Base-by-base conservation (phyloP, 257 asterid genomes). In the Salvia splendens region DNA sequence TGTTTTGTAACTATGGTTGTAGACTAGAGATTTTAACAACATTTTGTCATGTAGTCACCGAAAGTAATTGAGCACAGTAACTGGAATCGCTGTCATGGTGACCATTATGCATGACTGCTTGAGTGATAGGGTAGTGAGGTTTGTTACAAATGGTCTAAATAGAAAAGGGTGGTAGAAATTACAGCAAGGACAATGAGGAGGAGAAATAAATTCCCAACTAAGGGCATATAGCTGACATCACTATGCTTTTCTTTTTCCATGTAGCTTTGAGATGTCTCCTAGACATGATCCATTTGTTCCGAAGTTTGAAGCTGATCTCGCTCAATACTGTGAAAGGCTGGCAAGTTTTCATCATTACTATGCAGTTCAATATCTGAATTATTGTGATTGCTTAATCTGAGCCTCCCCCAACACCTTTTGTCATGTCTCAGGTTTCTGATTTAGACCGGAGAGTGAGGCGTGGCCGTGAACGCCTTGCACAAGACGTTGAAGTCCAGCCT, bases 381-480 rank as follows among this genome's bases (percentile, higher is more conserved):
- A 20, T 14, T 58, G 59, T 65, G 15, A 53, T 65, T 38, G 41
- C 15, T 35, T 64, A 53, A 55, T 57, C 61, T 8, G 5, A 55
- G 36, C 20, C 43, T 61, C 60, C 12, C n/a, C 45, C 9, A 68
- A 14, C 49, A 48, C 57, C 4, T 10, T 3, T 52, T 60, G 2
- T 17, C 52, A 6, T 47, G 24, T 82, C 76, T 60, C 76, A 94
- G 99, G 97, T 94, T 69, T 79, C 82, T 71, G 99, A 94, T 77
- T 82, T 94, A 75, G 97, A 94, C 77, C 79, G 96, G 70, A 89
- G 87, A 84, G 96, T 94, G 57, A 91, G 85, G 84, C 99, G 99
- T 78, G 95, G 99, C 69, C 96, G 89, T 57, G 97, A 90, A 67
- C 94, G 99, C 59, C 97, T 93, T 70, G 95, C 84, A 68, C 99